phyloP scores from a whole-genome alignment of 2,329 filamentous ascomycete species.

The Esteya vermicola region DNA sequence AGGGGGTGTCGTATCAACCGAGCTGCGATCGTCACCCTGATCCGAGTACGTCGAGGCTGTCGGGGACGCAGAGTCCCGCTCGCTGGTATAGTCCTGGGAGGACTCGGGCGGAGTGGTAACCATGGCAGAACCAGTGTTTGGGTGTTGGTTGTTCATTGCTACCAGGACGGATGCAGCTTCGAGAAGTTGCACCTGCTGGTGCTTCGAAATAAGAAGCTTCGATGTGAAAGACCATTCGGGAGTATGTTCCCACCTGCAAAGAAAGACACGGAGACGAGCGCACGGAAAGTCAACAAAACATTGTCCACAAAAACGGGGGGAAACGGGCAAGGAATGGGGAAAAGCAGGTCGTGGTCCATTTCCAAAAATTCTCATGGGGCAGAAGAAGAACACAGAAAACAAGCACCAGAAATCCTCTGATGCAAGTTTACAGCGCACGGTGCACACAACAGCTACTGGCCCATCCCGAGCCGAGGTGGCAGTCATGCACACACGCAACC shows the following conservation, averaged over 20 bases:
- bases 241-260: constrained; percentile 90
- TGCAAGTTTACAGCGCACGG: no score
- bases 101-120: constrained; percentile 50
- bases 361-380: no score
- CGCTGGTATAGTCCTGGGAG: constrained; percentile 57
- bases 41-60: constrained; percentile 71
- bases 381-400: not conserved
- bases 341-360: no score
- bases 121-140: constrained; percentile 21
- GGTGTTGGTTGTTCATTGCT: constrained; percentile 53
- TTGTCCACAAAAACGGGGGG: not conserved
- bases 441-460: no score
- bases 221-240: constrained; percentile 96
- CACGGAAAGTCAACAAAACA: constrained; percentile 22
- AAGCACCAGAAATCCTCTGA: constrained; percentile 10
- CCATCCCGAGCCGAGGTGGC: no score
- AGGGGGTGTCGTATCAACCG: constrained; percentile 83
- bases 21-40: constrained; percentile 63
- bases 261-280: constrained; percentile 8
- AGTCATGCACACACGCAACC: constrained; percentile 11
- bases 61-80: constrained; percentile 70
- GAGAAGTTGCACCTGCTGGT: constrained; percentile 94
- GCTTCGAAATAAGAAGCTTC: constrained; percentile 96
- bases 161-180: constrained; percentile 95
- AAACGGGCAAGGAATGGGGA: not conserved